These are phyloP conservation scores for Ceratobasidium sp. DNA, from an alignment of 1,284 basidiomycete genomes.

Conservation along the genomic window DNA sequence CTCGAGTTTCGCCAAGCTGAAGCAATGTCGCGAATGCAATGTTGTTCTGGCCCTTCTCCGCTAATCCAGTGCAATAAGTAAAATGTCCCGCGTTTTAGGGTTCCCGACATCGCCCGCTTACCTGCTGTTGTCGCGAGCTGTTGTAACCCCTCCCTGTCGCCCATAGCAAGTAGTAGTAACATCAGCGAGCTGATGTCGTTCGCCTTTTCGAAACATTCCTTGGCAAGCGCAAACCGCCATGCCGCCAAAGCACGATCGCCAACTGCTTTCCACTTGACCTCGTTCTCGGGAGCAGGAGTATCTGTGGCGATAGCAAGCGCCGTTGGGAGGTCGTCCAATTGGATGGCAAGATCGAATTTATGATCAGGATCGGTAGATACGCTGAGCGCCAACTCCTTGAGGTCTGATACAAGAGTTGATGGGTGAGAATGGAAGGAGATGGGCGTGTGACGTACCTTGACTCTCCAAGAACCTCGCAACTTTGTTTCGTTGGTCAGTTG, in stretches of 20 bases:
- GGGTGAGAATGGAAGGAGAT: neutral
- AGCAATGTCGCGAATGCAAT: constrained; percentile 91
- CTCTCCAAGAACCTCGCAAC: constrained; percentile 96
- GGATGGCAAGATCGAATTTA: constrained; percentile 93
- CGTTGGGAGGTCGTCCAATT: constrained; percentile 91
- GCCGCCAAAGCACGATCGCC: constrained; percentile 92
- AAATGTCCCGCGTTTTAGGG: constrained; percentile 28
- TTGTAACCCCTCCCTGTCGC: constrained; percentile 80
- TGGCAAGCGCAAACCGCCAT: constrained; percentile 95
- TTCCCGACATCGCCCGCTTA: constrained; percentile 56
- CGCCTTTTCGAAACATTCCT: constrained; percentile 89
- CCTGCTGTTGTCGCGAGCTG: constrained; percentile 78
- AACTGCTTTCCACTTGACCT: constrained; percentile 93
- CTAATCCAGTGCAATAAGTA: constrained; percentile 56
- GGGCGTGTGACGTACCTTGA: constrained; percentile 70
- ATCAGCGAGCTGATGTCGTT: constrained; percentile 89
- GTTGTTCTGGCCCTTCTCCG: constrained; percentile 88
- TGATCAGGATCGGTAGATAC: constrained; percentile 95
- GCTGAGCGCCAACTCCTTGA: constrained; percentile 91
- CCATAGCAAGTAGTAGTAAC: constrained; percentile 84
- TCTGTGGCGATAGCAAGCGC: constrained; percentile 85
- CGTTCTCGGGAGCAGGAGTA: constrained; percentile 83
- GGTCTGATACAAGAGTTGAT: constrained; percentile 64
- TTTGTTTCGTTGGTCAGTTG: constrained; percentile 91
- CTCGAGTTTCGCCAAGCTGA: constrained; percentile 84